Conservation (phyloP, 495 filamentous ascomycete genomes). For the Podospora tetraspora region DNA sequence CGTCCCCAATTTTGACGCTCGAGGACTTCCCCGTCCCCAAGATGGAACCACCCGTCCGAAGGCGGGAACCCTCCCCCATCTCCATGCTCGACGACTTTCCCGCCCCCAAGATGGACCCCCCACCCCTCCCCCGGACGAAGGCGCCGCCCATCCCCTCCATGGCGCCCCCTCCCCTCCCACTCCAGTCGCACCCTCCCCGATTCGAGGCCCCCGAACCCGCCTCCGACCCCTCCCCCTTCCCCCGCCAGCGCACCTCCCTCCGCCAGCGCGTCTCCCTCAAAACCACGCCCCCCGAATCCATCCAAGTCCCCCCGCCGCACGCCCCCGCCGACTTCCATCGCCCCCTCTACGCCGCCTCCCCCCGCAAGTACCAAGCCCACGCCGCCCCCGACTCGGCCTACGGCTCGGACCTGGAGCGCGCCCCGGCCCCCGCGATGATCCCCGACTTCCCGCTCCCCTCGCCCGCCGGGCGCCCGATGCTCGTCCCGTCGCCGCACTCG, state of each 20-base stretch:
- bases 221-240: slow-evolving; percentile 22
- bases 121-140: neutral
- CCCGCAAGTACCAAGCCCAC: slow-evolving; percentile 31
- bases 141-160: neutral
- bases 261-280: slow-evolving; percentile 47
- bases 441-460: slow-evolving; percentile 33
- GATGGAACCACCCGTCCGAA: too few relatives aligned
- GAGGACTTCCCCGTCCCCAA: neutral
- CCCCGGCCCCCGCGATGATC: slow-evolving; percentile 26
- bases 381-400: slow-evolving; percentile 44
- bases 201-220: neutral
- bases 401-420: slow-evolving; percentile 46
- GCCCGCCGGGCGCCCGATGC: slow-evolving; percentile 24
- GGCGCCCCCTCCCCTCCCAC: neutral
- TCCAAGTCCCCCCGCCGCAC: slow-evolving; percentile 39
- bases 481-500: slow-evolving; percentile 46
- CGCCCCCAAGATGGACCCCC: neutral
- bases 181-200: neutral
- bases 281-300: slow-evolving; percentile 38
- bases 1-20: neutral
- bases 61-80: too few relatives aligned
- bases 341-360: slow-evolving; percentile 27
- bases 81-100: neutral
- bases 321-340: slow-evolving; percentile 27
- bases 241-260: slow-evolving; percentile 39